These are phyloP conservation scores for Mycena kentingensis DNA, from an alignment of 768 basidiomycete genomes.

Conservation along the genomic window DNA sequence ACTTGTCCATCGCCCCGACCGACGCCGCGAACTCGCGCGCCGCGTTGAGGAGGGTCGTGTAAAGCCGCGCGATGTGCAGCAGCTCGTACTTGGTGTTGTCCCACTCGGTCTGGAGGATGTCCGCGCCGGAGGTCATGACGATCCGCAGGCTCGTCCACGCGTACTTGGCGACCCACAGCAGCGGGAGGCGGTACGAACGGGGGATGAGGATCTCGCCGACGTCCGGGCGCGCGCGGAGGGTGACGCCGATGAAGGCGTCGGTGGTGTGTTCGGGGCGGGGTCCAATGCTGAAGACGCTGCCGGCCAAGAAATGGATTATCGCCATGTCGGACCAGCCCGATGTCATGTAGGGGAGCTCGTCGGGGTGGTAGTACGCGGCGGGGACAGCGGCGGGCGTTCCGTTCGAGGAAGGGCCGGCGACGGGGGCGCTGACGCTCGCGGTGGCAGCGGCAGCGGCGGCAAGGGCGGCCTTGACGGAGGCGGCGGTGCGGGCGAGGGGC, in stretches of 20 bases:
- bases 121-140: slow-evolving; percentile 35
- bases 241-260: background rate
- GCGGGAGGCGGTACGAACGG: slow-evolving; percentile 42
- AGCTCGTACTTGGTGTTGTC: slow-evolving; percentile 44
- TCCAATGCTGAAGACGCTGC: background rate
- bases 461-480: background rate
- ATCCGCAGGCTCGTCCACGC: slow-evolving; percentile 45
- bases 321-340: background rate
- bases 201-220: slow-evolving; percentile 29
- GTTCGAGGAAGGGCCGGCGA: too few relatives aligned
- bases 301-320: background rate
- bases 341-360: background rate
- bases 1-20: slow-evolving; percentile 31
- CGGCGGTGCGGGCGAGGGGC: background rate
- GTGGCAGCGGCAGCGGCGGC: background rate
- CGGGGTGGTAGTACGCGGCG: background rate
- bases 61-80: slow-evolving; percentile 44
- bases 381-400: too few relatives aligned
- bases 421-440: too few relatives aligned
- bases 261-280: background rate
- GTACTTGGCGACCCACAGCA: slow-evolving; percentile 49
- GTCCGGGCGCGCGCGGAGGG: background rate
- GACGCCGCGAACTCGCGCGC: slow-evolving; percentile 34
- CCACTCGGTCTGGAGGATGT: slow-evolving; percentile 41
- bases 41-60: slow-evolving; percentile 34